Conservation (phyloP, 345 rosid species). For the Laguncularia racemosa region DNA sequence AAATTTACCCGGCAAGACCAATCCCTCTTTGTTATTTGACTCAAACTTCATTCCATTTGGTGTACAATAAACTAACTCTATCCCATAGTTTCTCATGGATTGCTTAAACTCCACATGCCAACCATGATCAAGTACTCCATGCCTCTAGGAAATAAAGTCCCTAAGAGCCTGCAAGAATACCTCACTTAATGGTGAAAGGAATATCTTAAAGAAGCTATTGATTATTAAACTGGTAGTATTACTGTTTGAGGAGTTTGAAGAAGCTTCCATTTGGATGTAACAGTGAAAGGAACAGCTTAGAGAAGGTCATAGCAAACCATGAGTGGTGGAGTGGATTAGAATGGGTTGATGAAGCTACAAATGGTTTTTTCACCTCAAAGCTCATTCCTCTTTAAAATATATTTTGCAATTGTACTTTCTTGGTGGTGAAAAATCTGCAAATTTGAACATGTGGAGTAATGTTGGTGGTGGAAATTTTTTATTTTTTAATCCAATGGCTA, state of each 20-base stretch:
- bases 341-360: constrained; percentile 19
- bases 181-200: no score
- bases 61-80: constrained; percentile 55
- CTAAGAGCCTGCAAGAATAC: constrained; percentile 64
- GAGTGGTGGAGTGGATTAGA: constrained; percentile 17
- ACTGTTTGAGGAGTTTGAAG: no score
- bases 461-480: no score
- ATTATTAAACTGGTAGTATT: no score
- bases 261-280: constrained; percentile 10
- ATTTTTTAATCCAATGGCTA: no score
- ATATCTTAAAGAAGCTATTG: no score
- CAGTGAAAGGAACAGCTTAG: constrained; percentile 4
- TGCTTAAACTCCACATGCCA: constrained; percentile 74
- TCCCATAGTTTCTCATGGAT: constrained; percentile 38
- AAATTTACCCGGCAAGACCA: constrained; percentile 45
- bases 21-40: constrained; percentile 37
- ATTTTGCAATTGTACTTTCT: no score
- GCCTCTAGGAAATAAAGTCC: constrained; percentile 70
- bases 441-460: no score
- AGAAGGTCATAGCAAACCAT: constrained; percentile 2
- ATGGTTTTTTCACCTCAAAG: constrained; percentile 3
- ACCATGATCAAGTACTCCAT: constrained; percentile 77
- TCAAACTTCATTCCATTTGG: constrained; percentile 79
- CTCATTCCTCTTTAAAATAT: no score
- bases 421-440: no score